Evolutionary conservation across 1,139 yeast species (phyloP), one percentile per base, ranked within the genome.

Genomic region (Sugiyamaella xylanicola): DNA sequence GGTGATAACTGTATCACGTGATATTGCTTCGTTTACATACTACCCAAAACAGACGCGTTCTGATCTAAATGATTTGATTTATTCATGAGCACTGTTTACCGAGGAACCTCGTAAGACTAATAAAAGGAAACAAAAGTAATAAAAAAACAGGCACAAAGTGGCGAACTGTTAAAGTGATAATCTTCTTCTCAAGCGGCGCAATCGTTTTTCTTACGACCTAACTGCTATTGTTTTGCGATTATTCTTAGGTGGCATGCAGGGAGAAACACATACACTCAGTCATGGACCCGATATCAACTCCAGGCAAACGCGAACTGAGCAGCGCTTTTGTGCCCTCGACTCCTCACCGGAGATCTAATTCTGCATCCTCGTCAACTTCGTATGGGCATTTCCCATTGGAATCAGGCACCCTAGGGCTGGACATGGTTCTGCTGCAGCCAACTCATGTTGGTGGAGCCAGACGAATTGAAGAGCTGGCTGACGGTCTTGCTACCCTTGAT

Each of bases 401-500:
- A 27, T 59, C 62, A 1, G 55, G 52, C 17, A 21, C 53, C 3
- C 57, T 59, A 16, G 60, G 61, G 2, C 51, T 65, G 36, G 63
- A 70, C 51, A 59, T 58, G 22, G 63, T 68, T 15, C 58, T 67
- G 39, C 59, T 29, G 5, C 36, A 37, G 11, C 42, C 42, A 20
- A 22, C 41, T 5, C 36, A 57, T 9, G 50, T 60, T 2, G 48
- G 27, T 11, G 47, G 48, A 7, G 40, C 51, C 20, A 46, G 11
- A 60, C 66, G 20, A 7, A 57, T 72, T 16, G 67, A 68, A 17
- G 79, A 77, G 55, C 69, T 85, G 46, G 74, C 80, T 27, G 87
- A 84, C 59, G 76, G 81, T 7, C 68, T 84, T 59, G 81, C 77
- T 19, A 84, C 80, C 51, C 70, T 84, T 42, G 84, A 82, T 55